Percentiles rank a stretch among this genome's conserved stretches.
Conservation (phyloP, 768 basidiomycete species). For the Punctularia strigosozonata region DNA sequence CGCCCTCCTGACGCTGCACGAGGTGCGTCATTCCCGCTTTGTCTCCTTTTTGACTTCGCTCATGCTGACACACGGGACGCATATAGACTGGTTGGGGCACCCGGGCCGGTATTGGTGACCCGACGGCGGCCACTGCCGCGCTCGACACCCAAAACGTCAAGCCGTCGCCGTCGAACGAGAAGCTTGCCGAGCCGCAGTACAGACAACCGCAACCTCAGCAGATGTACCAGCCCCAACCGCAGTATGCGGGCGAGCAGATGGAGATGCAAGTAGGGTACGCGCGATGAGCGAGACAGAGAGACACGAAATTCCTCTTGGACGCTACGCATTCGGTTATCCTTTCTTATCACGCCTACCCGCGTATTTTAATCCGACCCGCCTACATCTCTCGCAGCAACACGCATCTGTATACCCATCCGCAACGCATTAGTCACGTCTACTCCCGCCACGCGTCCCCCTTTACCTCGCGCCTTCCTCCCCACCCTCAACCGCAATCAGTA, state of each 20-base stretch:
- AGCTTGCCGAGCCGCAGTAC: conserved; percentile 4
- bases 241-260: conserved; percentile 13
- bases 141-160: conserved; percentile 26
- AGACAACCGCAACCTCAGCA: conserved; percentile 3
- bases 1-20: conserved; percentile 81
- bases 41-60: background rate
- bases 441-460: too few species aligned
- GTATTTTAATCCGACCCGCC: too few species aligned
- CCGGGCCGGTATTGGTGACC: conserved; percentile 87
- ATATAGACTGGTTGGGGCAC: conserved; percentile 86
- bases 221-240: conserved; percentile 8
- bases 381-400: too few species aligned
- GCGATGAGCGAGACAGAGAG: too few species aligned
- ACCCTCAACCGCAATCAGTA: too few species aligned
- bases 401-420: too few species aligned
- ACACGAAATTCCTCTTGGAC: too few species aligned
- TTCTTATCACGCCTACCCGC: too few species aligned
- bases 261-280: conserved; percentile 21
- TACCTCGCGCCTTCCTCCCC: too few species aligned
- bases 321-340: too few species aligned
- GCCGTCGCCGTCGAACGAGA: conserved; percentile 7
- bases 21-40: conserved; percentile 32
- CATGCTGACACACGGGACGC: background rate
- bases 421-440: too few species aligned
- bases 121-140: conserved; percentile 63